Evolutionary conservation across 768 basidiomycete genomes (phyloP), one percentile per base, ranked within the genome.

Genomic region (Mycena filopes): DNA sequence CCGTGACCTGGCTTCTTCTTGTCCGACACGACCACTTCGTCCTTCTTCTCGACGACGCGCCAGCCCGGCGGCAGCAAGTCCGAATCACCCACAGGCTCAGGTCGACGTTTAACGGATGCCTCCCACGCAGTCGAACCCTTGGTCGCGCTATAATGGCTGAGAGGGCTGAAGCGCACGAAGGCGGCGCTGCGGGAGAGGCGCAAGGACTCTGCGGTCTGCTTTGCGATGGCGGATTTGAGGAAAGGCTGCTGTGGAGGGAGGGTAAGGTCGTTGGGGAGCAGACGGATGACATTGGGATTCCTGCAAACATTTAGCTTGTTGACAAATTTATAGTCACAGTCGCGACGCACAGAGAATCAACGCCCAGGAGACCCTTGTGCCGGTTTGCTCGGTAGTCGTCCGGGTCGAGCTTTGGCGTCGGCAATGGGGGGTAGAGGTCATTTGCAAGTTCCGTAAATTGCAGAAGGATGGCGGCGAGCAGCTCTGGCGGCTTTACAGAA

Each of bases 71-170:
- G 91, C 9, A 87, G 67, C 41, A 82, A 75, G 69, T 90, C 89
- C 23, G 56, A 31, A 15, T 92, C 89, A 26, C 80, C 78, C 28
- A 78, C 66, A 38, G 80, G 62, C 13, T 85, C 86, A 31, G 83
- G 81, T 49, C 79, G 80, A 3, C 85, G 78, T 74, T 87, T 91
- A 0, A 93, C 78, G 20, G 89, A 84, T 8, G 82, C 82, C 73
- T 93, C 90, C 93, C 93, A 94, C 23, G 91, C 87, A 21, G 86
- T 84, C 6, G 90, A 89, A 1, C 92, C 92, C 75, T 90, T 92
- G 0, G 89, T 87, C 7, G 87, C 81, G 43, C 92, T 72, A 67
- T 91, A 88, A 60, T 87, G 80, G n/a, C 89, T 82, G 73, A 95
- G 82, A 2, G 93, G 93, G 67, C 93, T 92, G 28, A 70, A 74